A percentile compares a stretch with the other conserved stretches of the same genome.
Evolutionary conservation across 257 asterid genomes (phyloP).

Genomic region (Orobanche coerulescens): DNA sequence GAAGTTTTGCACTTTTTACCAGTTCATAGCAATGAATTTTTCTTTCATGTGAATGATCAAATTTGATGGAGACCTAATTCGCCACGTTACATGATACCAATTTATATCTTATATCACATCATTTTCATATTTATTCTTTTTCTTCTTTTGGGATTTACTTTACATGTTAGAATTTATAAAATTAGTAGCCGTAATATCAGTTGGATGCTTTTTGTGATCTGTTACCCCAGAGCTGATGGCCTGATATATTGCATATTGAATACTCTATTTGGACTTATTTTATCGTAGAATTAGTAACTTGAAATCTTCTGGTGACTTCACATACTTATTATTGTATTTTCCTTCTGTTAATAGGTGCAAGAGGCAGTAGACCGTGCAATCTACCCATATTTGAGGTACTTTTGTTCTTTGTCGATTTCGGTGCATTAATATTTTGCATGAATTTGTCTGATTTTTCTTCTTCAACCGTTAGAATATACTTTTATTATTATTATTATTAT

Average conservation of each 20-base stretch:
- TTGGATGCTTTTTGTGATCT: background rate
- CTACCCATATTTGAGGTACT: conserved; percentile 35
- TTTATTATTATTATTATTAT: too few relatives aligned
- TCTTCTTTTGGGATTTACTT: background rate
- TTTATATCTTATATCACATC: conserved; percentile 9
- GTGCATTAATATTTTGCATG: background rate
- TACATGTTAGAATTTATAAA: background rate
- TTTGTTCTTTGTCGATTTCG: background rate
- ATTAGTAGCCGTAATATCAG: background rate
- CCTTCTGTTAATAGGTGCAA: conserved; percentile 44
- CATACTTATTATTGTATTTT: conserved; percentile 8
- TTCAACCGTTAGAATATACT: background rate
- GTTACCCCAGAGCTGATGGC: background rate
- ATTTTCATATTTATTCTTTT: background rate
- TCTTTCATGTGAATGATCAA: background rate
- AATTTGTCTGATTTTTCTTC: background rate
- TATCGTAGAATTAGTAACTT: background rate
- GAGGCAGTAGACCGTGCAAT: conserved; percentile 50
- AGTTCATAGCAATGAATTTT: background rate
- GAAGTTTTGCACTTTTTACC: conserved; percentile 9
- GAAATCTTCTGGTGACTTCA: background rate
- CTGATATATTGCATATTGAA: background rate
- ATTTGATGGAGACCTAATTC: conserved; percentile 8
- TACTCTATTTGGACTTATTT: background rate
- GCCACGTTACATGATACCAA: too few relatives aligned